Evolutionary conservation across 2,329 filamentous ascomycete species (phyloP), one percentile per base, ranked within the genome.

Genomic region (Xylariaceae sp.): DNA sequence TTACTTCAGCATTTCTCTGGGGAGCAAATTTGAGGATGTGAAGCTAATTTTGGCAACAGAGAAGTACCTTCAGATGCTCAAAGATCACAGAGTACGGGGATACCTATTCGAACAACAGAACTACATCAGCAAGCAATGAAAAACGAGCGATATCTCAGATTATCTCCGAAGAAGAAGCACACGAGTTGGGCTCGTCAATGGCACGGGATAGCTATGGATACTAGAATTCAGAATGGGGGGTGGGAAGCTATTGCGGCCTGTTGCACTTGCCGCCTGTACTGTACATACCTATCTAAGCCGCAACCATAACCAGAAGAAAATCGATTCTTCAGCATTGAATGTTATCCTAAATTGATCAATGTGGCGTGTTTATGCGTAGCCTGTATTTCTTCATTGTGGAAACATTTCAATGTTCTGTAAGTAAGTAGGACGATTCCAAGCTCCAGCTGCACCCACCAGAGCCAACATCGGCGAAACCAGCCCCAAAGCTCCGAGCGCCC

Each of bases 41-140:
- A 26, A 6, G 22, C 22, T 26, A 26, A 26, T 11, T 11, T 6
- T 6, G 12, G 9, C 19, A 33, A 38, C 43, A 62, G 60, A 62
- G 51, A 80, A 84, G 61, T 93, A 91, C 62, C 74, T 93, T 49
- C 77, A 89, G 65, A 71, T 91, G 53, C 70, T 93, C 54, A 85
- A 85, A 68, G 76, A 85, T 50, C 76, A 85, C 59, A 85, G 87
- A 68, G 76, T 91, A 63, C 84, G 81, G 70, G 87, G 87, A 45
- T 88, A 87, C 64, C 71, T 88, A 50, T 89, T 88, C 56, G 70
- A 89, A 60, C 86, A 90, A 68, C 82, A 86, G 62, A 89, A 89
- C 70, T 87, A 87, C 66, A 62, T 82, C 35, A 15, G 45, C 19
- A 48, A 54, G 46, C 45, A 51, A 44, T 52, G 53, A 48, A 42